Base-by-base conservation (phyloP, 768 basidiomycete species). In the Sporobolomyces roseus region DNA sequence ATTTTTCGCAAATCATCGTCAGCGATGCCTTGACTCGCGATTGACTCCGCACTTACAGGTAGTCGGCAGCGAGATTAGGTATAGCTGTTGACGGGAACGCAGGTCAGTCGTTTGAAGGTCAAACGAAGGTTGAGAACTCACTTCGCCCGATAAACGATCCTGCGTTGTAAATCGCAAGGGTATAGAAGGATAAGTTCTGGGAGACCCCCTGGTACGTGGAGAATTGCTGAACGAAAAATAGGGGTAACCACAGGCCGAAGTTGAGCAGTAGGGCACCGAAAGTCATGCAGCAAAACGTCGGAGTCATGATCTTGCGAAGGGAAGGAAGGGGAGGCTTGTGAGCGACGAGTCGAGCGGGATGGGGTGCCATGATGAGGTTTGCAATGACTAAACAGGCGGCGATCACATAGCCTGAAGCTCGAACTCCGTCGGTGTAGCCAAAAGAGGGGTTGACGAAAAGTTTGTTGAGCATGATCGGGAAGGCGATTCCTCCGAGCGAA, bases 101-200 rank as follows among this genome's bases (percentile, higher is more conserved):
- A n/a, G n/a, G n/a, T n/a, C n/a, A n/a, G n/a, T n/a, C n/a, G n/a
- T n/a, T n/a, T n/a, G n/a, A n/a, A n/a, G n/a, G n/a, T n/a, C n/a
- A n/a, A n/a, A n/a, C n/a, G n/a, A n/a, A n/a, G n/a, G n/a, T n/a
- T n/a, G n/a, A n/a, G n/a, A n/a, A n/a, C 50, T 27, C 12, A 45
- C 64, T 38, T 35, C 68, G 32, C 4, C 88, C 88, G 27, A 87
- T 78, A 10, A 84, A 79, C 0, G 87, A 87, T 36, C 83, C 81
- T 0, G 83, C 86, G 74, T 91, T 91, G 19, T 85, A 84, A 60
- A 90, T 80, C 0, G 83, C 80, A 32, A 86, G 75, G 82, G 85
- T 58, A 33, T 45, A 56, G 21, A 54, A 51, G 16, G 56, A 54
- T 1, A 68, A 35, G 32, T 66, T 62, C 3, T n/a, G 1, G 1